These are phyloP conservation scores for Emericellopsis terricola DNA, from an alignment of 495 filamentous ascomycete genomes.

Conservation along the genomic window DNA sequence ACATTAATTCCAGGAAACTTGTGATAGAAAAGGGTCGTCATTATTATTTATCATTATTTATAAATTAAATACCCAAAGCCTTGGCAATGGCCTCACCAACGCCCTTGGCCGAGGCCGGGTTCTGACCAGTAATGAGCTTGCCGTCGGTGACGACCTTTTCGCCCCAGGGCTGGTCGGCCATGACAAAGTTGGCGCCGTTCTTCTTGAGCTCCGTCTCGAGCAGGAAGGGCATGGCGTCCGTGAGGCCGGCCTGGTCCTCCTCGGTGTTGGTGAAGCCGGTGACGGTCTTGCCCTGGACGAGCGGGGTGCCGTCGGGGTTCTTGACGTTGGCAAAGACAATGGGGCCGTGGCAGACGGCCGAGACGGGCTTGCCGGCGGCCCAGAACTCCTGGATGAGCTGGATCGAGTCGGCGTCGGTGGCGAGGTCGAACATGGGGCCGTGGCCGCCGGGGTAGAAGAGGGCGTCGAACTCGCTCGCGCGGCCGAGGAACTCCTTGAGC, in stretches of 20 bases:
- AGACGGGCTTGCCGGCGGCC: conserved; percentile 37
- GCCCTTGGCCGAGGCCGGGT: conserved; percentile 43
- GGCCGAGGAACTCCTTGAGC: conserved; percentile 30
- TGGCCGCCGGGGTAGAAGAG: conserved; percentile 63
- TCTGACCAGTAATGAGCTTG: conserved; percentile 56
- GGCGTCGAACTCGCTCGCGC: conserved; percentile 43
- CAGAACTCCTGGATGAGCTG: conserved; percentile 40
- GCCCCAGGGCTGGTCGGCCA: conserved; percentile 38
- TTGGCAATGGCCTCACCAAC: conserved; percentile 35
- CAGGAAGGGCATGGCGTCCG: conserved; percentile 39
- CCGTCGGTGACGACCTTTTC: conserved; percentile 44
- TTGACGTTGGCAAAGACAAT: conserved; percentile 41
- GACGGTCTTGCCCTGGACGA: conserved; percentile 36
- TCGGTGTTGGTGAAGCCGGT: conserved; percentile 55
- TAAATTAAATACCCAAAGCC: conserved; percentile 6
- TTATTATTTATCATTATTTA: neutral
- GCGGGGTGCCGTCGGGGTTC: conserved; percentile 25
- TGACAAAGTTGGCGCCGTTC: conserved; percentile 35
- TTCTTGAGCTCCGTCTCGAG: conserved; percentile 40
- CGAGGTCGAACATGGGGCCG: conserved; percentile 54
- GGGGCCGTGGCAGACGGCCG: conserved; percentile 55
- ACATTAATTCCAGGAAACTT: too few species aligned
- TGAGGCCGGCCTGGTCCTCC: conserved; percentile 35
- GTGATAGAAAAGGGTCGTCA: too few species aligned
- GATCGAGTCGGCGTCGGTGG: conserved; percentile 30